A percentile compares a stretch with the other conserved stretches of the same genome.
These are phyloP conservation scores for Dimocarpus longan DNA, from an alignment of 345 rosid genomes.

Conservation along the genomic window DNA sequence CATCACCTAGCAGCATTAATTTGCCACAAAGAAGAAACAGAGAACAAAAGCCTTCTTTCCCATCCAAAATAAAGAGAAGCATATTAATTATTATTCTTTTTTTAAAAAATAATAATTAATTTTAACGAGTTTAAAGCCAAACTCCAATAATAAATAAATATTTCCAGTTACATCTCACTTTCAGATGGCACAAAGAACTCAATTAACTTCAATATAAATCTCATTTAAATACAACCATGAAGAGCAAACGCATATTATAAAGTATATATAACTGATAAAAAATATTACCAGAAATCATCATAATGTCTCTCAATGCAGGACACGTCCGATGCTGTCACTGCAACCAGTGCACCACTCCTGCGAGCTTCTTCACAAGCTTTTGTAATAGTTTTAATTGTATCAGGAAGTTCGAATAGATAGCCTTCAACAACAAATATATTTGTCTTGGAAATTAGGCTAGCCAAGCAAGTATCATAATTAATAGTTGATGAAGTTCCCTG, in stretches of 20 bases:
- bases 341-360: slow-evolving; percentile 75
- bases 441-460: slow-evolving; percentile 71
- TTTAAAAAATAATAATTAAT: background rate
- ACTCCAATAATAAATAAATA: background rate
- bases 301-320: slow-evolving; percentile 91
- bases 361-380: slow-evolving; percentile 91
- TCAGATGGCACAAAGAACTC: background rate
- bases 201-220: background rate
- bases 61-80: background rate
- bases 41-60: background rate
- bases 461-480: slow-evolving; percentile 72
- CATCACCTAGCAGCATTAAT: background rate
- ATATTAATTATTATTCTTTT: background rate
- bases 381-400: slow-evolving; percentile 74
- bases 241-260: background rate
- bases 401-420: slow-evolving; percentile 91
- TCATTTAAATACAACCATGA: background rate
- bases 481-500: slow-evolving; percentile 92
- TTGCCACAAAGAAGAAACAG: background rate
- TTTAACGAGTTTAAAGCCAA: background rate
- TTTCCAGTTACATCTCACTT: background rate
- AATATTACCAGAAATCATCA: slow-evolving; percentile 85
- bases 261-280: background rate
- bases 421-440: slow-evolving; percentile 87
- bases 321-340: slow-evolving; percentile 91